phyloP scores from a whole-genome alignment of 495 filamentous ascomycete genomes.

The Talaromyces stipitatus region DNA sequence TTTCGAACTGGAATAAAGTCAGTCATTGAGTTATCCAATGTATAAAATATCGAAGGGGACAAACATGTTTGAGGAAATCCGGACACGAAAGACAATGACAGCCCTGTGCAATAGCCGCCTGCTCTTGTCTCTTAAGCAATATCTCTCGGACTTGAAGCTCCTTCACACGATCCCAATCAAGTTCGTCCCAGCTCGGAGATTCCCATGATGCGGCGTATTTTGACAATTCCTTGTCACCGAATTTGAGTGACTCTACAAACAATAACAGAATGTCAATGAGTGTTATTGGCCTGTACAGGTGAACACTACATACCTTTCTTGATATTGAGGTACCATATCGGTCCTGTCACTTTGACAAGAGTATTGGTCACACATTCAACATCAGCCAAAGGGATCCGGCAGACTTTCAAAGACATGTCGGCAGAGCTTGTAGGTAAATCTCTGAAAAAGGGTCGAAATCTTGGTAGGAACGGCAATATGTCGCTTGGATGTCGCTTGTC shows the following conservation, averaged over 20 bases:
- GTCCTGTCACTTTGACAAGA: conserved; percentile 51
- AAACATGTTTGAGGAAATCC: conserved; percentile 74
- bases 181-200: conserved; percentile 69
- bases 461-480: conserved; percentile 67
- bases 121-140: conserved; percentile 56
- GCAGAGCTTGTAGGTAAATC: conserved; percentile 45
- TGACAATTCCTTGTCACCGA: conserved; percentile 53
- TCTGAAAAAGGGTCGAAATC: conserved; percentile 53
- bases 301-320: conserved; percentile 28
- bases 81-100: conserved; percentile 58
- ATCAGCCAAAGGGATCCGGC: conserved; percentile 60
- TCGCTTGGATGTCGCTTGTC: conserved; percentile 65
- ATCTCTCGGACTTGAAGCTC: conserved; percentile 69
- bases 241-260: conserved; percentile 27
- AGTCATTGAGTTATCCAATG: neutral
- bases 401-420: conserved; percentile 55
- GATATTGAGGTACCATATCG: conserved; percentile 36
- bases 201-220: conserved; percentile 63
- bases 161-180: conserved; percentile 73
- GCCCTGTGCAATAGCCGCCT: conserved; percentile 48
- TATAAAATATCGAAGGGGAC: neutral
- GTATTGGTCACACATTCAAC: conserved; percentile 76
- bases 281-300: neutral
- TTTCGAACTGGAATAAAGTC: conserved; percentile 53
- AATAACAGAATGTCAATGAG: neutral